Percentiles rank a stretch among this genome's conserved stretches.
Evolutionary conservation across 176 grass and related monocot species (phyloP).

Genomic region (Alopecurus myosuroides): DNA sequence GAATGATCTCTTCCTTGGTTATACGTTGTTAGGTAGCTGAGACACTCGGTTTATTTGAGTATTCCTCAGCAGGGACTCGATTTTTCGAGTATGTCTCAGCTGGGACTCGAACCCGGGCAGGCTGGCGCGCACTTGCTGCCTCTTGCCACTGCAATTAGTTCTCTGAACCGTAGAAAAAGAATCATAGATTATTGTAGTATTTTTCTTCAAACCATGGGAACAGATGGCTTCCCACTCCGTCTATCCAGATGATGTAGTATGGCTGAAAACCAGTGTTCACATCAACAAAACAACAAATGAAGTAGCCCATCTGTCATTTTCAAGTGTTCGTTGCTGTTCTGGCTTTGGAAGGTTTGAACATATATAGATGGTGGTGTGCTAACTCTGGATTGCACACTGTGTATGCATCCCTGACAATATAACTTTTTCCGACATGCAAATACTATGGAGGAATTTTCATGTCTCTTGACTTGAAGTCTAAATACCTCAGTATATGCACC

Average conservation of each 20-base stretch:
- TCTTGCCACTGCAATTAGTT: too few relatives aligned
- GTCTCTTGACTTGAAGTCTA: neutral
- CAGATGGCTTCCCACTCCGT: neutral
- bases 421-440: conserved; percentile 1
- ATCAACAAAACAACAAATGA: neutral
- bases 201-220: neutral
- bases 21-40: too few relatives aligned
- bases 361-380: neutral
- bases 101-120: too few relatives aligned
- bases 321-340: neutral
- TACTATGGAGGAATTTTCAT: neutral
- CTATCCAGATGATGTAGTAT: neutral
- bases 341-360: neutral
- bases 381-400: neutral
- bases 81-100: too few relatives aligned
- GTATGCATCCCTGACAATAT: neutral
- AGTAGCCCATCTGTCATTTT: neutral
- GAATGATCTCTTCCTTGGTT: too few relatives aligned
- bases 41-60: too few relatives aligned
- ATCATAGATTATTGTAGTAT: neutral
- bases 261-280: neutral
- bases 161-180: too few relatives aligned
- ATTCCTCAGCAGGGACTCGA: too few relatives aligned
- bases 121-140: too few relatives aligned
- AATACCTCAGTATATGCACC: neutral